These are phyloP conservation scores for Cavenderia fasciculata DNA, from an alignment of 78 protist genomes.

Conservation along the genomic window DNA sequence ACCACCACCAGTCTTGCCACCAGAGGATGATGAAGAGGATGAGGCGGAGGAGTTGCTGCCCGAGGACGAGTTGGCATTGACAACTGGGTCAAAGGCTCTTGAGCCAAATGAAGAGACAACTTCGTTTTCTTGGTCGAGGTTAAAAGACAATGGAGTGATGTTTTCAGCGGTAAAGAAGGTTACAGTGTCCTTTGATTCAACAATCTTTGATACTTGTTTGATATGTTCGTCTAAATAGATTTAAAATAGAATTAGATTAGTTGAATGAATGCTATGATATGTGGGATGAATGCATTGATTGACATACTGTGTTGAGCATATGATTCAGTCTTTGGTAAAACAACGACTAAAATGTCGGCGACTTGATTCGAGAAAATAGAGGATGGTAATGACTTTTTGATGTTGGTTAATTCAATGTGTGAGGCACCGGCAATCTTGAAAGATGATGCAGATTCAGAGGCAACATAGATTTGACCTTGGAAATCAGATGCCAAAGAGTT, in stretches of 20 bases:
- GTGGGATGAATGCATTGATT: neutral
- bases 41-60: neutral
- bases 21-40: neutral
- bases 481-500: neutral
- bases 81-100: no score
- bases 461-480: slow-evolving; percentile 40
- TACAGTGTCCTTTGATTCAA: neutral
- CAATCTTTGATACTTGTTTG: slow-evolving; percentile 7
- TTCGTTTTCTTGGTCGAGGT: neutral
- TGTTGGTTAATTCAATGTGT: neutral
- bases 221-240: neutral
- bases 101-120: neutral
- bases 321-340: neutral
- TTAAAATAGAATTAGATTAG: neutral
- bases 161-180: slow-evolving; percentile 60
- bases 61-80: no score
- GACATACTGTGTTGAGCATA: slow-evolving; percentile 9
- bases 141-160: neutral
- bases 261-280: neutral
- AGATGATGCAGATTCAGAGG: neutral
- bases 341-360: slow-evolving; percentile 54
- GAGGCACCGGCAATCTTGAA: slow-evolving; percentile 40
- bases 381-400: neutral
- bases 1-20: neutral
- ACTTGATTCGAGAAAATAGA: neutral